These are phyloP conservation scores for Triticum dicoccoides DNA, from an alignment of 176 grass and related monocot species.

Conservation along the genomic window DNA sequence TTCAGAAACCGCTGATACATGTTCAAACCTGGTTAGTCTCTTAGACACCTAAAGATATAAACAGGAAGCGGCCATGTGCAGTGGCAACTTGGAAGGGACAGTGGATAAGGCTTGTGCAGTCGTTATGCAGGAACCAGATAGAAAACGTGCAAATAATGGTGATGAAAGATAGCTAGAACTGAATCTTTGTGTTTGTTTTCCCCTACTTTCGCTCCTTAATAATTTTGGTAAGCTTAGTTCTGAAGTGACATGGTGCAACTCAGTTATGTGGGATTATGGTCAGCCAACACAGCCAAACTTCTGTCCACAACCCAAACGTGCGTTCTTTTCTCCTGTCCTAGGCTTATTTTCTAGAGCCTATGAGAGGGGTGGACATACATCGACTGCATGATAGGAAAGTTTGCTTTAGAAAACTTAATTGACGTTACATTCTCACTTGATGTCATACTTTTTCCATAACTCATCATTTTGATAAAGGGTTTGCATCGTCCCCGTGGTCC, in stretches of 20 bases:
- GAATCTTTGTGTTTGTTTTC: neutral
- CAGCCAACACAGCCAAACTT: slow-evolving; percentile 9
- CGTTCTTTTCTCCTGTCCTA: neutral
- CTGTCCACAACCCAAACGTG: neutral
- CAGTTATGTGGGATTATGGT: slow-evolving; percentile 4
- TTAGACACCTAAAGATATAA: no score
- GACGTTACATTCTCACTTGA: neutral
- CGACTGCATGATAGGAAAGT: neutral
- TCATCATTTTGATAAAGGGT: neutral
- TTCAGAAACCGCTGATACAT: neutral
- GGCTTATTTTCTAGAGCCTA: neutral
- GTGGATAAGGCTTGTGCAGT: neutral
- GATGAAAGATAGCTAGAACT: neutral
- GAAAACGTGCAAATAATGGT: neutral
- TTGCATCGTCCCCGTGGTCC: neutral
- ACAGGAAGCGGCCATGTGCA: neutral
- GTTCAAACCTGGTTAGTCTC: no score
- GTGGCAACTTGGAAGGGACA: neutral
- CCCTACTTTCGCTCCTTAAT: neutral
- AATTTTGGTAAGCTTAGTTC: neutral
- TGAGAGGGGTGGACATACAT: slow-evolving; percentile 5
- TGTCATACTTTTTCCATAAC: neutral
- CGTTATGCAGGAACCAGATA: neutral
- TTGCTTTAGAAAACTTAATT: neutral
- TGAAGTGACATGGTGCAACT: slow-evolving; percentile 12